These are phyloP conservation scores for Neurospora crassa DNA, from an alignment of 2,329 filamentous ascomycete species.

Conservation along the genomic window DNA sequence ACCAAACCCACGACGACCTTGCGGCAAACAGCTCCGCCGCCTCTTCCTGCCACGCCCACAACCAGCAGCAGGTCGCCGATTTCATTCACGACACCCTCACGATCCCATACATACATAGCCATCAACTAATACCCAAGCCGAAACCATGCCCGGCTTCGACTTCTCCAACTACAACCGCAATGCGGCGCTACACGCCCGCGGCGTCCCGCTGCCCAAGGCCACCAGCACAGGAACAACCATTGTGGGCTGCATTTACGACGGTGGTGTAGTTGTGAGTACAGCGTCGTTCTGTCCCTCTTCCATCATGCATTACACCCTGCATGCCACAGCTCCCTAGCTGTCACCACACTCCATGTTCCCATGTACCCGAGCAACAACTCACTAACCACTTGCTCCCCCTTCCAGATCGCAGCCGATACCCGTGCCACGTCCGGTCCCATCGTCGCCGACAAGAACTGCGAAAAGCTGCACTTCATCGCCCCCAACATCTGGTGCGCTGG, in stretches of 20 bases:
- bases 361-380: background rate
- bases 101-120: background rate
- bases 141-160: slow-evolving; percentile 85
- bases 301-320: background rate
- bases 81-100: background rate
- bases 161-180: slow-evolving; percentile 99
- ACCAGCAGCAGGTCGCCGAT: background rate
- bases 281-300: background rate
- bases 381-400: background rate
- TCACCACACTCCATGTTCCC: too few species aligned
- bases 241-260: slow-evolving; percentile 93
- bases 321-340: background rate
- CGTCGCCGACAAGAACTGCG: slow-evolving; percentile 99
- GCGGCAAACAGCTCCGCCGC: slow-evolving; percentile 2
- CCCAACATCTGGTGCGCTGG: slow-evolving; percentile 99
- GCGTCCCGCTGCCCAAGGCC: slow-evolving; percentile 90
- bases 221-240: slow-evolving; percentile 99
- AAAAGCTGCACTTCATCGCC: slow-evolving; percentile 98
- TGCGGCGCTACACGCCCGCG: slow-evolving; percentile 85
- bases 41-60: background rate
- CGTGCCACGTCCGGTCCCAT: slow-evolving; percentile 95
- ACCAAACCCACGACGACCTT: slow-evolving; percentile 1
- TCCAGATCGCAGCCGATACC: slow-evolving; percentile 90
- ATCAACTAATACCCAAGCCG: background rate
- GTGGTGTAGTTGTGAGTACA: slow-evolving; percentile 76